phyloP scores from a whole-genome alignment of 345 rosid species.

The Gossypium arboreum region DNA sequence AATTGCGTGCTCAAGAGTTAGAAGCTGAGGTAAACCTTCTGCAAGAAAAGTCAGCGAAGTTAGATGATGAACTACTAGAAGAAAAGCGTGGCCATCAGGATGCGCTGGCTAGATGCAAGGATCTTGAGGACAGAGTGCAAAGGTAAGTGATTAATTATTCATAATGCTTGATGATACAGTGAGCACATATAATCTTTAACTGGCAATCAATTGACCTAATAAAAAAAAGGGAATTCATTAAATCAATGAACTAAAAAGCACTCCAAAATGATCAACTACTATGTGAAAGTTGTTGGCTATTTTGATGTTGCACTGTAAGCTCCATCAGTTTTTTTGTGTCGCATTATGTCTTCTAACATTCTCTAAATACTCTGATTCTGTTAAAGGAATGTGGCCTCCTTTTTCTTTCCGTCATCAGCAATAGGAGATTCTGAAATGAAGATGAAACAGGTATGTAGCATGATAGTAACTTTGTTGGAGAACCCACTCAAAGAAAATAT shows the following conservation, averaged over 20 bases:
- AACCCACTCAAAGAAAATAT: neutral
- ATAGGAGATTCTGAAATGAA: slow-evolving; percentile 30
- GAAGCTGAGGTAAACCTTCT: slow-evolving; percentile 53
- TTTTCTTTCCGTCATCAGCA: slow-evolving; percentile 27
- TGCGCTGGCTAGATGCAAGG: slow-evolving; percentile 44
- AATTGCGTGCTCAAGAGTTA: slow-evolving; percentile 42
- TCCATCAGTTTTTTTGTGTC: neutral
- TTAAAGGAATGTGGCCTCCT: slow-evolving; percentile 43
- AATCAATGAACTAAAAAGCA: neutral
- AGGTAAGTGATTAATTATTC: slow-evolving; percentile 29
- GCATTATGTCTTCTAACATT: slow-evolving; percentile 8
- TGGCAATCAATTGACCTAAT: neutral
- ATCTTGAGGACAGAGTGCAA: slow-evolving; percentile 49
- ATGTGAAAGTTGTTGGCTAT: neutral
- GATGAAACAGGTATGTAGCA: slow-evolving; percentile 43
- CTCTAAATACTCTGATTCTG: neutral
- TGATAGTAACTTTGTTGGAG: neutral
- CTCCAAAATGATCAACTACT: neutral
- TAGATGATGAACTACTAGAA: slow-evolving; percentile 47
- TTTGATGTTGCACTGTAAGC: neutral
- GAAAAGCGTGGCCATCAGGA: slow-evolving; percentile 51
- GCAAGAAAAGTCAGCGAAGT: slow-evolving; percentile 31
- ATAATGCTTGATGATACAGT: neutral
- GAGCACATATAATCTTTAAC: neutral
- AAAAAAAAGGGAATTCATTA: neutral